These are phyloP conservation scores for Mediolabrus comicus DNA, from an alignment of 108 stramenopile species.

Conservation along the genomic window DNA sequence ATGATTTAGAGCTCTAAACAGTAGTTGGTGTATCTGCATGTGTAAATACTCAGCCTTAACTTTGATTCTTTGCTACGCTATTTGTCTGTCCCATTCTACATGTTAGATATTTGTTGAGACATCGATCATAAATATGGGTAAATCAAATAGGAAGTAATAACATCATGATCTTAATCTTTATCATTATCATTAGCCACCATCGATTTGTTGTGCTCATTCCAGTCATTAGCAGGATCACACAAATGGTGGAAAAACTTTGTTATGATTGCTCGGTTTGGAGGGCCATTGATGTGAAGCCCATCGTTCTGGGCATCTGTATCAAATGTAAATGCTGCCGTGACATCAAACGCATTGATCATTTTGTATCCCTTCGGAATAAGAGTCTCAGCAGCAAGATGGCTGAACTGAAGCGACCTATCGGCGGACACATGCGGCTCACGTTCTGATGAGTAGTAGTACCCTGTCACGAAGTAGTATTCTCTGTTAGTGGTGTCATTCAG, in stretches of 20 bases:
- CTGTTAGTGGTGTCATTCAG: not conserved
- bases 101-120: too few species aligned
- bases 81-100: too few species aligned
- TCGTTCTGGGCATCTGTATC: conserved; percentile 38
- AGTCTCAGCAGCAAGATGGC: conserved; percentile 13
- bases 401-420: conserved; percentile 19
- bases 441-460: conserved; percentile 21
- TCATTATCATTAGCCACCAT: too few species aligned
- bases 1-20: too few species aligned
- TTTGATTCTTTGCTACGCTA: too few species aligned
- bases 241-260: conserved; percentile 54
- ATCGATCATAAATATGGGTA: too few species aligned
- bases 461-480: conserved; percentile 23
- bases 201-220: too few species aligned
- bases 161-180: too few species aligned
- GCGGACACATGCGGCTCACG: conserved; percentile 26
- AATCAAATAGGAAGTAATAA: too few species aligned
- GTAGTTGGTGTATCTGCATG: too few species aligned
- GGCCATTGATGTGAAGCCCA: conserved; percentile 43
- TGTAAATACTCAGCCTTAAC: too few species aligned
- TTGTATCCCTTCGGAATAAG: conserved; percentile 41
- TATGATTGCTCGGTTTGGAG: conserved; percentile 38
- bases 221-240: too few species aligned
- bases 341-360: conserved; percentile 47
- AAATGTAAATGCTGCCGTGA: conserved; percentile 44